These are phyloP conservation scores for Tolypocladium endophyticum DNA, from an alignment of 2,329 filamentous ascomycete genomes.

Conservation along the genomic window DNA sequence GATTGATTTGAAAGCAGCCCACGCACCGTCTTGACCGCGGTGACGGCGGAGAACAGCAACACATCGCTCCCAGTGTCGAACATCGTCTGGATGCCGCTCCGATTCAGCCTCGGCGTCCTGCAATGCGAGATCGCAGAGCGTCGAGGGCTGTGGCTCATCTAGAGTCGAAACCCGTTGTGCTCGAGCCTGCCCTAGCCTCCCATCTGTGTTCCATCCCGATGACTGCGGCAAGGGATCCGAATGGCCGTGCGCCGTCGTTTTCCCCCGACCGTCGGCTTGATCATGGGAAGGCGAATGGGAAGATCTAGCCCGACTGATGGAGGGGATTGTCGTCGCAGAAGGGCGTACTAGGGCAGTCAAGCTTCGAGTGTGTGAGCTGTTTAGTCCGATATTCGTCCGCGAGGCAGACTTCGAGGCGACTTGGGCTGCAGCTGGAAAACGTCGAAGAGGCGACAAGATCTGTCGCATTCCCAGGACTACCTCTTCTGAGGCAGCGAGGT, in stretches of 20 bases:
- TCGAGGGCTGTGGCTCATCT: not conserved
- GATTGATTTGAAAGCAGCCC: conserved; percentile 16
- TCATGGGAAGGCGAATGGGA: conserved; percentile 2
- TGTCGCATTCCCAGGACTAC: conserved; percentile 18
- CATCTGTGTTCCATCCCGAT: conserved; percentile 9
- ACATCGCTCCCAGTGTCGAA: conserved; percentile 9
- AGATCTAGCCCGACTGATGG: conserved; percentile 2
- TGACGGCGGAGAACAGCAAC: conserved; percentile 9
- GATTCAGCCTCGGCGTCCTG: not conserved
- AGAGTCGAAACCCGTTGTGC: conserved; percentile 3
- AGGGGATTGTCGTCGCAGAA: conserved; percentile 2
- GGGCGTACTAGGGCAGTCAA: conserved; percentile 8
- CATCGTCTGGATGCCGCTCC: conserved; percentile 4
- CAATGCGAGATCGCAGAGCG: not conserved
- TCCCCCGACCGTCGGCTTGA: not conserved
- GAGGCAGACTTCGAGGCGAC: conserved; percentile 1
- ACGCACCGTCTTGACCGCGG: conserved; percentile 13
- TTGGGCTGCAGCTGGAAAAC: conserved; percentile 9
- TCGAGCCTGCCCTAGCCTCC: conserved; percentile 8
- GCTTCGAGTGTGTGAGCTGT: conserved; percentile 2
- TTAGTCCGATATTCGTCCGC: not conserved
- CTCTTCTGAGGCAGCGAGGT: conserved; percentile 7
- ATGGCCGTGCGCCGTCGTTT: not conserved
- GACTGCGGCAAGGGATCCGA: not conserved
- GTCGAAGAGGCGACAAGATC: conserved; percentile 10